A percentile compares a stretch with the other conserved stretches of the same genome.
Conservation (phyloP, 441 rosid genomes). For the Brassica hybrid region DNA sequence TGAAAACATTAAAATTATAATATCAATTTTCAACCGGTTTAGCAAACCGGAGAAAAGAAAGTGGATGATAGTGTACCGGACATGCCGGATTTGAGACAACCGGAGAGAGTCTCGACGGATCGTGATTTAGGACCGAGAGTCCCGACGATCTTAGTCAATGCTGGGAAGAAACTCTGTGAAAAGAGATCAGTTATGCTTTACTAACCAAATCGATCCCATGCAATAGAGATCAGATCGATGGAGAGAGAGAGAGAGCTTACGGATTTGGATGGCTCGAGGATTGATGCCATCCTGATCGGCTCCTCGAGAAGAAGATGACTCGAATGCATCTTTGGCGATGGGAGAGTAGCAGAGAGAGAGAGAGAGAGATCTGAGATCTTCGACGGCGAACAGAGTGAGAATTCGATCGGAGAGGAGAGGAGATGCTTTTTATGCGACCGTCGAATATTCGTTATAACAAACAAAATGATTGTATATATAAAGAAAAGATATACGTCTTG, state of each 20-base stretch:
- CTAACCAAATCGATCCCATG: constrained; percentile 7
- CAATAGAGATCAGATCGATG: neutral
- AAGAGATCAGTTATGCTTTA: neutral
- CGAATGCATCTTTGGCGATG: constrained; percentile 69
- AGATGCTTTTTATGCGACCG: neutral
- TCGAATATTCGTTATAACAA: constrained; percentile 2
- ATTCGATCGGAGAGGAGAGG: constrained; percentile 1
- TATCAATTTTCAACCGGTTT: too few relatives aligned
- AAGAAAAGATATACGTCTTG: neutral
- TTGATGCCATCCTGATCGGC: constrained; percentile 97
- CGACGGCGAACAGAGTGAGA: constrained; percentile 25
- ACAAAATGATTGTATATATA: neutral
- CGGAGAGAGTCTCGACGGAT: constrained; percentile 75
- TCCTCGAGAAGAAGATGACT: constrained; percentile 89
- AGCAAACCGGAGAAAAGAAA: constrained; percentile 5
- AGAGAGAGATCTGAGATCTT: constrained; percentile 34
- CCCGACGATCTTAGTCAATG: constrained; percentile 99
- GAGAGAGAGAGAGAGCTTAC: constrained; percentile 47
- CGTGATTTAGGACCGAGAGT: constrained; percentile 96
- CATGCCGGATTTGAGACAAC: constrained; percentile 95
- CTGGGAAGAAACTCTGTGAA: constrained; percentile 85
- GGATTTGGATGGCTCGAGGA: constrained; percentile 87
- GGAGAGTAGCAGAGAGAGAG: neutral
- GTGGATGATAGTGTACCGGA: constrained; percentile 55
- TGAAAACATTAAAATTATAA: neutral